phyloP scores from a whole-genome alignment of 306 rosid species.

The Alnus glutinosa region DNA sequence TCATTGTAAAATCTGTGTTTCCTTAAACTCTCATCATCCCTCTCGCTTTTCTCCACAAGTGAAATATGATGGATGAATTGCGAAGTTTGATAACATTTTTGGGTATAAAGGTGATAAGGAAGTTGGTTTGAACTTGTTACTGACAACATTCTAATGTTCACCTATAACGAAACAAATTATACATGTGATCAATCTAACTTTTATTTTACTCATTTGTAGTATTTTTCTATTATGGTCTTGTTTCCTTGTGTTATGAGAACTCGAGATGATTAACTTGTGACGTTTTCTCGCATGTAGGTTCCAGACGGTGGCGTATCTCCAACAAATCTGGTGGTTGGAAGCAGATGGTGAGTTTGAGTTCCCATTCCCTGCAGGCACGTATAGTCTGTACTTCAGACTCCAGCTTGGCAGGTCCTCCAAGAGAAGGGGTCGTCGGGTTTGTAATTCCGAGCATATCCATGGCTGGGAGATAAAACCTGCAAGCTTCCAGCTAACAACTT shows the following conservation, averaged over 20 bases:
- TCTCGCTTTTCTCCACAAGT: background rate
- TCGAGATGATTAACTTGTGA: background rate
- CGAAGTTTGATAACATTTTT: background rate
- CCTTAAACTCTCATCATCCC: background rate
- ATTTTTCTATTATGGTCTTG: background rate
- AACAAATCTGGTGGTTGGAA: slow-evolving; percentile 96
- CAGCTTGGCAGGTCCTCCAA: slow-evolving; percentile 68
- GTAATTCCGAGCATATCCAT: slow-evolving; percentile 63
- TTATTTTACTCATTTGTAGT: background rate
- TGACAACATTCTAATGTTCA: background rate
- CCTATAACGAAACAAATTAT: background rate
- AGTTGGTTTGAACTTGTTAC: background rate
- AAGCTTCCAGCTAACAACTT: slow-evolving; percentile 64
- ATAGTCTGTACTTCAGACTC: slow-evolving; percentile 69
- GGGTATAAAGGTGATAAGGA: background rate
- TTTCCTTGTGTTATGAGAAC: background rate
- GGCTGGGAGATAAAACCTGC: slow-evolving; percentile 89
- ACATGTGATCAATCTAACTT: background rate
- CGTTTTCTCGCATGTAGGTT: slow-evolving; percentile 47
- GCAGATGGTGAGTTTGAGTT: slow-evolving; percentile 76
- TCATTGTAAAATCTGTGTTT: background rate
- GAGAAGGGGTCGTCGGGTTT: slow-evolving; percentile 72
- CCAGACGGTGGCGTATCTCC: slow-evolving; percentile 84
- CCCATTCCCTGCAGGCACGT: slow-evolving; percentile 70
- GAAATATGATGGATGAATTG: background rate